Evolutionary conservation across 78 protist genomes (phyloP).

Genomic region (Dictyostelium firmibasis): DNA sequence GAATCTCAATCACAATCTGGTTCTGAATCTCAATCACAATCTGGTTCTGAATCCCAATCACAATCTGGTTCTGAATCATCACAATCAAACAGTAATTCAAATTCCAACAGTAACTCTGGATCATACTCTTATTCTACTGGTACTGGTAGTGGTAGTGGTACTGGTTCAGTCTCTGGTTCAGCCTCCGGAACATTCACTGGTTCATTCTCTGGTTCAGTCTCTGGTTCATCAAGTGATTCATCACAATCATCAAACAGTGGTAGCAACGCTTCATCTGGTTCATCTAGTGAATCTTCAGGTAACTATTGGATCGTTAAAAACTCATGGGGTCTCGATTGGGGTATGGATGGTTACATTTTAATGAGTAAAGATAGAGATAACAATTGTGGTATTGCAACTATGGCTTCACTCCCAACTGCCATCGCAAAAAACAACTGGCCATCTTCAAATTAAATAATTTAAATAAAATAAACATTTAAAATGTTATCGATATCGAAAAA

Average conservation of each 20-base stretch:
- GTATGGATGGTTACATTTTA: slow-evolving; percentile 77
- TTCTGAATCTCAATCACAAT: slow-evolving; percentile 2
- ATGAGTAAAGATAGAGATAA: slow-evolving; percentile 77
- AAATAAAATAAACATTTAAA: too few relatives aligned
- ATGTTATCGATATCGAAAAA: too few relatives aligned
- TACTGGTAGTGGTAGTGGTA: not conserved
- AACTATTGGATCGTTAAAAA: slow-evolving; percentile 92
- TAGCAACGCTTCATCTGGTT: not conserved
- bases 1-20: not conserved
- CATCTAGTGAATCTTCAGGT: not conserved
- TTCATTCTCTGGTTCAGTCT: not conserved
- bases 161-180: not conserved
- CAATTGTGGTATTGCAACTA: slow-evolving; percentile 89
- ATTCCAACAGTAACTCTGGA: not conserved
- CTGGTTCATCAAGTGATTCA: not conserved
- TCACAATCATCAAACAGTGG: not conserved
- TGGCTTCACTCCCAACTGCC: slow-evolving; percentile 42
- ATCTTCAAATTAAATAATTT: too few relatives aligned
- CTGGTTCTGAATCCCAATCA: not conserved
- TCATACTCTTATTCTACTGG: slow-evolving; percentile 47
- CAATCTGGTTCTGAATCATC: not conserved
- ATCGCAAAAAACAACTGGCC: not conserved
- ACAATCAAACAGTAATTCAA: not conserved
- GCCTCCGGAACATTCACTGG: too few relatives aligned
- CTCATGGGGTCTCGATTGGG: slow-evolving; percentile 94